Conservation (phyloP, 2,329 filamentous ascomycete species). For the Botryosphaeria agaves region DNA sequence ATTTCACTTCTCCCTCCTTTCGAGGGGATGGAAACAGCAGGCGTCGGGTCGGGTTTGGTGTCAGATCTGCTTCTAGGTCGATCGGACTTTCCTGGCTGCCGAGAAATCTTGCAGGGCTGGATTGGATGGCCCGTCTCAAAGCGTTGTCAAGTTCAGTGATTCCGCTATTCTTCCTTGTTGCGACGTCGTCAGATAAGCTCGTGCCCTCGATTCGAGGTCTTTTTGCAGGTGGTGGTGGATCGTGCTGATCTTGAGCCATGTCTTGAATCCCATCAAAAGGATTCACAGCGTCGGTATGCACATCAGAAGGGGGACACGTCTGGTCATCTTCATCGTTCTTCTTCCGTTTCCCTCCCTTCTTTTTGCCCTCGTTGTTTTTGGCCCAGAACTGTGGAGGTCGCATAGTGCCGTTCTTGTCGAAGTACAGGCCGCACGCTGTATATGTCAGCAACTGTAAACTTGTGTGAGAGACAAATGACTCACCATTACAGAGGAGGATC, state of each 20-base stretch:
- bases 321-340: no score
- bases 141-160: no score
- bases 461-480: conserved; percentile 20
- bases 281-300: no score
- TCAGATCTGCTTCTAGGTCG: conserved; percentile 31
- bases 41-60: conserved; percentile 47
- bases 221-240: background rate
- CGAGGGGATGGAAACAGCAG: conserved; percentile 63
- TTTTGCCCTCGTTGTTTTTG: conserved; percentile 34
- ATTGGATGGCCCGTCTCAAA: conserved; percentile 38
- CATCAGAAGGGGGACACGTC: no score
- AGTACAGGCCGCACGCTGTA: conserved; percentile 77
- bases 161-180: background rate
- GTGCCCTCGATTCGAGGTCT: background rate
- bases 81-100: conserved; percentile 29
- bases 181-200: background rate
- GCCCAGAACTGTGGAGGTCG: conserved; percentile 75
- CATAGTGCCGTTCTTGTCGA: conserved; percentile 73
- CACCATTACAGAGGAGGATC: conserved; percentile 81
- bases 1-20: conserved; percentile 44
- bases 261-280: conserved; percentile 5
- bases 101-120: conserved; percentile 38
- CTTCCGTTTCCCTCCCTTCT: conserved; percentile 9
- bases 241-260: background rate
- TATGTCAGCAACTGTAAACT: conserved; percentile 1